These are phyloP conservation scores for Coemansia asiatica DNA, from an alignment of 192 early-diverging fungal species.

Conservation along the genomic window DNA sequence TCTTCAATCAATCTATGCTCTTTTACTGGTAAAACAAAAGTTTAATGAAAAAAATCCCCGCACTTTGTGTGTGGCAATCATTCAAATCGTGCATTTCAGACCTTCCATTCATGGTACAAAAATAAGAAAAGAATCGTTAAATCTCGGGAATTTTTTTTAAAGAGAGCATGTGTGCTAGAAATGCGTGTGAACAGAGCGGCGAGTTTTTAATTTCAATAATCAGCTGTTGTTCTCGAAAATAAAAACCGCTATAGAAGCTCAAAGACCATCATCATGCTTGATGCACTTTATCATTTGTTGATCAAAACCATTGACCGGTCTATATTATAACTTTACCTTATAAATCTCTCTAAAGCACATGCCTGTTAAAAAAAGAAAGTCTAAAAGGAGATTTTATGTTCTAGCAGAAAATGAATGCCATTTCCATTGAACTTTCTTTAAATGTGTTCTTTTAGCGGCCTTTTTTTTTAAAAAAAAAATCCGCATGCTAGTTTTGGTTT, in stretches of 20 bases:
- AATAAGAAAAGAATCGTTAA: not conserved
- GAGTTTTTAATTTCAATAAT: not conserved
- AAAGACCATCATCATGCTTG: not conserved
- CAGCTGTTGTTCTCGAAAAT: constrained; percentile 1
- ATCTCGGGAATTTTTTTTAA: not conserved
- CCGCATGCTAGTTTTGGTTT: too few relatives aligned
- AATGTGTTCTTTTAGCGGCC: not conserved
- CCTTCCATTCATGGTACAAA: too few relatives aligned
- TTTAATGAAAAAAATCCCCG: constrained; percentile 24
- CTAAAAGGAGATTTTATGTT: constrained; percentile 4
- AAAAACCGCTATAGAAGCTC: too few relatives aligned
- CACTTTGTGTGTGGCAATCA: constrained; percentile 7
- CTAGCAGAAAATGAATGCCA: not conserved
- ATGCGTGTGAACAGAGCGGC: constrained; percentile 1
- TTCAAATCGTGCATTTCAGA: not conserved
- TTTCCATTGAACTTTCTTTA: not conserved
- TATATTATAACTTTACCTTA: not conserved
- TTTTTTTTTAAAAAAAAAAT: too few relatives aligned
- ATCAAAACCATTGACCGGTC: not conserved
- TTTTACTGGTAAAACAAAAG: constrained; percentile 33
- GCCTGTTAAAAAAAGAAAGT: not conserved
- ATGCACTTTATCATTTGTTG: not conserved
- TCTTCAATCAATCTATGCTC: not conserved
- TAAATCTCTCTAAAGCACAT: not conserved
- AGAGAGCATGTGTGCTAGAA: not conserved